Base-by-base conservation (phyloP, 768 basidiomycete genomes). In the Termitomyces sp. region DNA sequence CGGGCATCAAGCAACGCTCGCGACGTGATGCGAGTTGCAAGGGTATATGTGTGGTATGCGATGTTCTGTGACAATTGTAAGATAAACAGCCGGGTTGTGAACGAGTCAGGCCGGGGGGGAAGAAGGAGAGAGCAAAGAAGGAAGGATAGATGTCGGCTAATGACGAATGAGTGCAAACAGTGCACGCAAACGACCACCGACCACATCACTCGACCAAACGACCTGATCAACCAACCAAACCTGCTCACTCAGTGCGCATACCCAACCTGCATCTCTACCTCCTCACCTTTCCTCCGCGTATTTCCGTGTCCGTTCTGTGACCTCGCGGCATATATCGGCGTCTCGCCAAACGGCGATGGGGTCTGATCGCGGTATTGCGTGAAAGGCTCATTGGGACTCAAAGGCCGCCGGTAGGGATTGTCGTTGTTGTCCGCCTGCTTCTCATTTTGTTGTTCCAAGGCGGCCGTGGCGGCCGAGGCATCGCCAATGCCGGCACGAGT, bases 401-500 rank as follows among this genome's bases (percentile, higher is more conserved):
- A 53, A 31, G 42, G 45, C 30, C 54, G 67, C 23, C 61, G 63
- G 58, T 71, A 70, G 38, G 69, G 63, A 51, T 68, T 65, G 56
- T 70, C 67, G 60, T 58, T 60, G 59, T 59, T 42, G 57, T 67
- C 73, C 60, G 49, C 65, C 57, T 67, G 66, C 41, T 69, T 69
- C 53, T 70, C 70, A 54, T 75, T 72, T 59, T 68, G 68, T 60
- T 71, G 71, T 60, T 82, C 85, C 54, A 78, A 73, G 12, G 89
- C 89, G 8, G 84, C 83, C 2, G 88, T 89, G 50, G 90, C 89
- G 38, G 85, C 83, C 0, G 84, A 75, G 1, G 85, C 84, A 75
- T 94, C 89, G 66, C 91, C 91, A 64, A 94, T 91, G 73, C 94
- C 93, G 6, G 94, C 84, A 70, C 93, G 87, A n/a, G 93, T 97